Percentiles rank a stretch among this genome's conserved stretches.
Conservation (phyloP, 441 rosid species). For the Jatropha multifida region DNA sequence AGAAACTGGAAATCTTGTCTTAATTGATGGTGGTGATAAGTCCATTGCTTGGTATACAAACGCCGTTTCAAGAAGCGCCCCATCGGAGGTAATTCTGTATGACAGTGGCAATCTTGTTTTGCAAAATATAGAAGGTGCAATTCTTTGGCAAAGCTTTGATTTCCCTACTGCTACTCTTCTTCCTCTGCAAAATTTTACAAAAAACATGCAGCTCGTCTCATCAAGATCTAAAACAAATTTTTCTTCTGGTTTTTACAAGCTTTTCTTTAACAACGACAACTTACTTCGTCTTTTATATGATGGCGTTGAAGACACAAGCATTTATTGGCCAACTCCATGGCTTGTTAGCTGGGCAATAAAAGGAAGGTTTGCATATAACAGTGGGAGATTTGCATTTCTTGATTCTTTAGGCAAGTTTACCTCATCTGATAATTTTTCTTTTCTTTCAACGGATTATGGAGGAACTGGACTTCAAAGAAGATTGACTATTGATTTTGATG, state of each 20-base stretch:
- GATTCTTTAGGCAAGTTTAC: not conserved
- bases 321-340: not conserved
- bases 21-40: conserved; percentile 1
- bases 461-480: not conserved
- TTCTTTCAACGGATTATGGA: not conserved
- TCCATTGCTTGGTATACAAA: not conserved
- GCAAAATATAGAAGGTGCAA: not conserved
- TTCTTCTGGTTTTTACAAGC: not conserved
- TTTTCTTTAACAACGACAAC: not conserved
- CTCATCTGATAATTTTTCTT: not conserved
- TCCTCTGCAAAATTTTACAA: not conserved
- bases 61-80: not conserved
- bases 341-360: not conserved
- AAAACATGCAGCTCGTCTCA: conserved; percentile 4
- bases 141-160: conserved; percentile 1
- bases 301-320: not conserved
- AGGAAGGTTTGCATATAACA: not conserved
- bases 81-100: not conserved
- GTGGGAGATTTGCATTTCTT: not conserved
- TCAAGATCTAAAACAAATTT: not conserved
- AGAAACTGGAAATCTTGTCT: not conserved
- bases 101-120: not conserved
- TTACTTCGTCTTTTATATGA: not conserved
- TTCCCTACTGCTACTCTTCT: conserved; percentile 1
- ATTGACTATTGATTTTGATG: not conserved